Base-by-base conservation (phyloP, 2,329 filamentous ascomycete genomes). In the Cercospora zeae-maydis region DNA sequence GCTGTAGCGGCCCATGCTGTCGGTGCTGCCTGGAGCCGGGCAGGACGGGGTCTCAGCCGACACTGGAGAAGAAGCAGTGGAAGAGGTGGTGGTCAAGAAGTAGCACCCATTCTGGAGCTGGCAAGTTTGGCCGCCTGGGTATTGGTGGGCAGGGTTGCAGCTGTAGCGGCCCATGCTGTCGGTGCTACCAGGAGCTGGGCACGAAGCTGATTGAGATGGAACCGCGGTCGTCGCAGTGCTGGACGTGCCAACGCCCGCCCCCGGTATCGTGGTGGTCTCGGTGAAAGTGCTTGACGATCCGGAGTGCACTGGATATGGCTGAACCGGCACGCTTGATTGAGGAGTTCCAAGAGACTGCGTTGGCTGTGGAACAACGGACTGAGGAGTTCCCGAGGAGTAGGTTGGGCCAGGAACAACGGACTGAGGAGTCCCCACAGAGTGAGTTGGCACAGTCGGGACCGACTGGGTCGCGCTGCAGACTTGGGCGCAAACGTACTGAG, bases 101-200 rank as follows among this genome's bases (percentile, higher is more conserved):
- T 53, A 54, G 52, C 59, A 61, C 16, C 59, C 59, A 24, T 57
- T 57, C 36, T 36, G 13, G 4, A 37, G 36, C 19, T 21, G 30
- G 39, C 59, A 61, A 19, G 52, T 57, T 21, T 61, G 59, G 1
- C 59, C 59, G 21, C 30, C 30, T 7, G 59, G 59, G 30, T 61
- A 61, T n/a, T 49, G 39, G 37, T 61, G 59, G 4, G 59, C 59
- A 33, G 59, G 59, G 33, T 61, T 61, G 37, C 59, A 61, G 39
- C 27, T 37, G 53, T 61, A 61, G n/a, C 31, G 59, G 30, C 59
- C 59, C 39, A 21, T 14, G 11, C 52, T 54, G 59, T 61, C 19
- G 11, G 30, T 36, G 24, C 37, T 34, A 21, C 59, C 59, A n/a
- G 53, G 45, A 34, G 59, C 51, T 39, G 52, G 37, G 33, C 59